These are phyloP conservation scores for Cryptococcus floricola DNA, from an alignment of 1,284 basidiomycete genomes.

Conservation along the genomic window DNA sequence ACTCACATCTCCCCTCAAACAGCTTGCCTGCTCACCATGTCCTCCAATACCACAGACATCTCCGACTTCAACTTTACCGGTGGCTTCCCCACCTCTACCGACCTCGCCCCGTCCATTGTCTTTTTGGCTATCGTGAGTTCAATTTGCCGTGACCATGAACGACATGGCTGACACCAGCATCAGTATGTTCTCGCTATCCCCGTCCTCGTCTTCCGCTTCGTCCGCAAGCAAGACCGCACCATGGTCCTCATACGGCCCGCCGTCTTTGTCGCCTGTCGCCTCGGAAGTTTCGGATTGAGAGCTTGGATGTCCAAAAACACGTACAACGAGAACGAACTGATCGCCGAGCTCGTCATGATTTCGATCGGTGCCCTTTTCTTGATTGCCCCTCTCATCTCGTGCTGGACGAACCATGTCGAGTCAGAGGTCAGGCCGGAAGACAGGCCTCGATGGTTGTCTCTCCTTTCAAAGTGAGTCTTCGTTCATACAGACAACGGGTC, in stretches of 20 bases:
- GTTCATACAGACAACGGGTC: not conserved
- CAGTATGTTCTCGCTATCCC: conserved; percentile 26
- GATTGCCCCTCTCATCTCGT: conserved; percentile 26
- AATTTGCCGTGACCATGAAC: not conserved
- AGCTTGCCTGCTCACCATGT: not conserved
- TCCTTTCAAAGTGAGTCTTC: conserved; percentile 9
- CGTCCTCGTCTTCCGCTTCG: conserved; percentile 21
- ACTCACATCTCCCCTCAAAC: not conserved
- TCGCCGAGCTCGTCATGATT: conserved; percentile 32
- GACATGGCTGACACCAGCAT: not conserved
- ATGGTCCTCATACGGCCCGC: conserved; percentile 27
- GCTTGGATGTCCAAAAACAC: conserved; percentile 27
- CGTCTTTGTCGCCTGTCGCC: conserved; percentile 23
- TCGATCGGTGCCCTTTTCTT: conserved; percentile 33
- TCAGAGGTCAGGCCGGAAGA: conserved; percentile 12
- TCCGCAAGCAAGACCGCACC: conserved; percentile 11
- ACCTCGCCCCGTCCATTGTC: conserved; percentile 36
- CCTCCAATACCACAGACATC: not conserved
- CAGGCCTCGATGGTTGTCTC: conserved; percentile 15
- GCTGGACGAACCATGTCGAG: conserved; percentile 28
- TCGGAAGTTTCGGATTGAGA: conserved; percentile 25
- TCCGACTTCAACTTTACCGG: conserved; percentile 31
- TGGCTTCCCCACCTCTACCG: conserved; percentile 23
- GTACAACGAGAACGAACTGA: conserved; percentile 21
- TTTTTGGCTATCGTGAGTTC: conserved; percentile 31